Percentiles rank a stretch among this genome's conserved stretches.
These are phyloP conservation scores for Spathaspora boniae DNA, from an alignment of 805 yeast genomes.

Conservation along the genomic window DNA sequence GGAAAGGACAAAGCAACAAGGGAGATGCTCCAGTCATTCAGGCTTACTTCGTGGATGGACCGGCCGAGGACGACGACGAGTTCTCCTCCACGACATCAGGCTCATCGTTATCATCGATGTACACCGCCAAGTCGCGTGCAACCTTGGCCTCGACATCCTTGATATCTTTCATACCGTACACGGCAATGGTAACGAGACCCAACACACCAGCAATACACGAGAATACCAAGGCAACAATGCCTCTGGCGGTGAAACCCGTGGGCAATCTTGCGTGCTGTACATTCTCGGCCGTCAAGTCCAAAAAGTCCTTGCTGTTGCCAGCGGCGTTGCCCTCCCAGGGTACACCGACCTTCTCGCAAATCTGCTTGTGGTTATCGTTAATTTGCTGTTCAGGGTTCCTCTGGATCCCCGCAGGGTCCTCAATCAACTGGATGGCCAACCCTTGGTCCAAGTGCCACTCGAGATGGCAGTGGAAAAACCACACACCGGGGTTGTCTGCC, in stretches of 20 bases:
- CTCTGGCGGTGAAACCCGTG: constrained; percentile 88
- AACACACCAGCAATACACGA: constrained; percentile 81
- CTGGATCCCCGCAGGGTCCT: constrained; percentile 59
- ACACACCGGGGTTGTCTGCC: constrained; percentile 88
- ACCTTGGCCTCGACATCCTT: constrained; percentile 63
- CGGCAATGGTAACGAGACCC: constrained; percentile 72
- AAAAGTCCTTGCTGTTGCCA: constrained; percentile 59
- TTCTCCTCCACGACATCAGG: constrained; percentile 11
- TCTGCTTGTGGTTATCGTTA: constrained; percentile 55
- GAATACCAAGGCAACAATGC: constrained; percentile 91
- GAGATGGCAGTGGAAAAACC: constrained; percentile 92
- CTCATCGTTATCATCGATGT: constrained; percentile 34
- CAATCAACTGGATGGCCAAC: constrained; percentile 65
- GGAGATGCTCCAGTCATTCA: not conserved
- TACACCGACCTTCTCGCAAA: constrained; percentile 59
- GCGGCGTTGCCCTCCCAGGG: constrained; percentile 82
- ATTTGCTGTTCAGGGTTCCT: constrained; percentile 45
- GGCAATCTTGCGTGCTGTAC: constrained; percentile 69
- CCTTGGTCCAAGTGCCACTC: constrained; percentile 88
- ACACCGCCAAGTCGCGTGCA: constrained; percentile 50
- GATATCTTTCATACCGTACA: constrained; percentile 86
- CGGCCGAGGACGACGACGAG: constrained; percentile 4
- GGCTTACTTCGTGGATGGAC: constrained; percentile 3
- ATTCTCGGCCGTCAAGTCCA: constrained; percentile 73
- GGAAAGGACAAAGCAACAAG: not conserved